These are phyloP conservation scores for Tulasnella sp. DNA, from an alignment of 768 basidiomycete species.

Conservation along the genomic window DNA sequence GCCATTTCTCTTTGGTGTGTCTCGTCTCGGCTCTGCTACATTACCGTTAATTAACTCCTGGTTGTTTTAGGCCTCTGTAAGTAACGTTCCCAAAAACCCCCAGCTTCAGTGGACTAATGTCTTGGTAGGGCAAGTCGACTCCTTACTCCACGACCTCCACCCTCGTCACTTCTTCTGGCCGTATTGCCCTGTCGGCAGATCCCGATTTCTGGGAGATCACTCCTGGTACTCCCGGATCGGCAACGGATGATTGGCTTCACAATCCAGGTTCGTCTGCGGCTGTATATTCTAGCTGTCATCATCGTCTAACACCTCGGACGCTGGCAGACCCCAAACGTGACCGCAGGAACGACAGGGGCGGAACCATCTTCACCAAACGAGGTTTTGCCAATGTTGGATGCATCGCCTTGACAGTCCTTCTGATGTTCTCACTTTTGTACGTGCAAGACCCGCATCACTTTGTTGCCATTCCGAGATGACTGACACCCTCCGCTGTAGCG, in stretches of 20 bases:
- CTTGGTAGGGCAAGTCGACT: not conserved
- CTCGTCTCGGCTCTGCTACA: not conserved
- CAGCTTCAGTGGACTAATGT: not conserved
- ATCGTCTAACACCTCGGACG: not conserved
- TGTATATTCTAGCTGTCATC: not conserved
- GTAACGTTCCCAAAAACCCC: not conserved
- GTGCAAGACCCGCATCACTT: not conserved
- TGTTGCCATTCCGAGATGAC: not conserved
- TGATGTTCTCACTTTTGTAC: constrained; percentile 37
- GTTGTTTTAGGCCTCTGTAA: not conserved
- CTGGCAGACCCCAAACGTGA: constrained; percentile 30
- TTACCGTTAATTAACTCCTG: not conserved
- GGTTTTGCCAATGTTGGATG: constrained; percentile 42
- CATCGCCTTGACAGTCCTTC: constrained; percentile 37
- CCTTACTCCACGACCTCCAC: not conserved
- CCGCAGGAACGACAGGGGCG: constrained; percentile 37
- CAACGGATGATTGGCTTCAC: constrained; percentile 30
- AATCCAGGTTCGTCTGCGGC: constrained; percentile 23
- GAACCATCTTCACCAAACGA: constrained; percentile 39
- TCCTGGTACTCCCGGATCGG: constrained; percentile 15
- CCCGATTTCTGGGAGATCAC: constrained; percentile 32
- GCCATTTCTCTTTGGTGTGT: not conserved
- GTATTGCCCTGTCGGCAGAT: constrained; percentile 28
- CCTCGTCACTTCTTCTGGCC: not conserved
- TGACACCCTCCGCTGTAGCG: not conserved